Conservation (phyloP, 805 yeast species). For the Starmerella riodocensis region DNA sequence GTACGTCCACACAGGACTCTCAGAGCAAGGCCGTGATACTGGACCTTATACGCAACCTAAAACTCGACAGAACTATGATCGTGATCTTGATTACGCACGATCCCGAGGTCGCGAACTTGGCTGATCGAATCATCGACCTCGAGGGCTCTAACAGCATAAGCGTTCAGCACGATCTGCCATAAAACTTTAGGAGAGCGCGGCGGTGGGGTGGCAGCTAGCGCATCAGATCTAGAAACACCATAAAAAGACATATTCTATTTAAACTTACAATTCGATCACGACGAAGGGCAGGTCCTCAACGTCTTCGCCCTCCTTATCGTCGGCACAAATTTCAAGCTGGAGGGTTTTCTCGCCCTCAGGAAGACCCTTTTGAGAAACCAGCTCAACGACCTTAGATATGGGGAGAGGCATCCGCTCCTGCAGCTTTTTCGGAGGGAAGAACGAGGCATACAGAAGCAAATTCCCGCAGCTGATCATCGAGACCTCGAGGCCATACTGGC, state of each 20-base stretch:
- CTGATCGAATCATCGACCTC: slow-evolving; percentile 40
- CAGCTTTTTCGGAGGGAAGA: slow-evolving; percentile 82
- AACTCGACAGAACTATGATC: slow-evolving; percentile 30
- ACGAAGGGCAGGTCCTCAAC: slow-evolving; percentile 66
- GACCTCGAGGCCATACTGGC: slow-evolving; percentile 72
- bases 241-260: background rate
- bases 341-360: slow-evolving; percentile 61
- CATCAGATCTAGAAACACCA: too few species aligned
- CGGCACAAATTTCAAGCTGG: slow-evolving; percentile 83
- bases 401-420: slow-evolving; percentile 59
- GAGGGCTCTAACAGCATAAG: too few species aligned
- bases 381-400: slow-evolving; percentile 63
- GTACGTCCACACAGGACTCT: slow-evolving; percentile 76
- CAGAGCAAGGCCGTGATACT: slow-evolving; percentile 41
- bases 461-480: slow-evolving; percentile 89
- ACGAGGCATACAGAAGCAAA: slow-evolving; percentile 78
- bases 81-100: slow-evolving; percentile 65
- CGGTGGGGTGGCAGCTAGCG: too few species aligned
- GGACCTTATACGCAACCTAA: slow-evolving; percentile 34
- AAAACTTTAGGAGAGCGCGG: too few species aligned
- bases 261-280: slow-evolving; percentile 32
- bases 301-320: slow-evolving; percentile 85
- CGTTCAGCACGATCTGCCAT: too few species aligned
- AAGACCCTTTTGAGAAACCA: slow-evolving; percentile 74
- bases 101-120: slow-evolving; percentile 45